Conservation (phyloP, 2,329 filamentous ascomycete species). For the Graphiopsis chlorocephala region DNA sequence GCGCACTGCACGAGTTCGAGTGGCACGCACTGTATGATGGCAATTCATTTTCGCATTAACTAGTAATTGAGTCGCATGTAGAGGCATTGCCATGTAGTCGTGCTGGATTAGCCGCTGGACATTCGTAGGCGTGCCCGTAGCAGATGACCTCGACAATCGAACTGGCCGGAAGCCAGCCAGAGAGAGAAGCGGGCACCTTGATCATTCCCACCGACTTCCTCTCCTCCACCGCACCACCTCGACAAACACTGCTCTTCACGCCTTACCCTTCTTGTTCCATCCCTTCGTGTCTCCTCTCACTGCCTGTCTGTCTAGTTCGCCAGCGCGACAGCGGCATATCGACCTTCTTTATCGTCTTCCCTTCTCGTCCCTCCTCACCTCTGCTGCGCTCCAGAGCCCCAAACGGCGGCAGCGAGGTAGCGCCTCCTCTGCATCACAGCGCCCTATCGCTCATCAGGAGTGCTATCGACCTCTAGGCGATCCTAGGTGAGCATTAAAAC, state of each 20-base stretch:
- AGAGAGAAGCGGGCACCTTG: constrained; percentile 14
- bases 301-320: background rate
- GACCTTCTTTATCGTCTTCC: background rate
- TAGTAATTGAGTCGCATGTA: constrained; percentile 3
- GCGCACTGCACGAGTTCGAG: background rate
- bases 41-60: background rate
- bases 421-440: constrained; percentile 24
- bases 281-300: constrained; percentile 7
- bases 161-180: constrained; percentile 13
- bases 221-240: constrained; percentile 13
- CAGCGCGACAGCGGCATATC: constrained; percentile 6
- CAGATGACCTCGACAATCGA: constrained; percentile 16
- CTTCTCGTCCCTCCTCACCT: constrained; percentile 8
- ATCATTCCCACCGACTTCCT: constrained; percentile 16
- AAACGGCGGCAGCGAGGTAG: constrained; percentile 28
- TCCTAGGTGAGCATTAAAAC: constrained; percentile 27
- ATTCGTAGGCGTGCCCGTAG: constrained; percentile 4
- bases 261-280: constrained; percentile 5
- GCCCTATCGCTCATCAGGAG: constrained; percentile 24
- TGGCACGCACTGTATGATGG: constrained; percentile 1
- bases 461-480: constrained; percentile 24
- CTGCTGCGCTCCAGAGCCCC: constrained; percentile 5
- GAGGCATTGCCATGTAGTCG: constrained; percentile 5
- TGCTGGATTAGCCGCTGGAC: constrained; percentile 4
- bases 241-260: constrained; percentile 7